Evolutionary conservation across 352 stramenopile species (phyloP), one percentile per base, ranked within the genome.

Genomic region (Phytophthora parvispora): DNA sequence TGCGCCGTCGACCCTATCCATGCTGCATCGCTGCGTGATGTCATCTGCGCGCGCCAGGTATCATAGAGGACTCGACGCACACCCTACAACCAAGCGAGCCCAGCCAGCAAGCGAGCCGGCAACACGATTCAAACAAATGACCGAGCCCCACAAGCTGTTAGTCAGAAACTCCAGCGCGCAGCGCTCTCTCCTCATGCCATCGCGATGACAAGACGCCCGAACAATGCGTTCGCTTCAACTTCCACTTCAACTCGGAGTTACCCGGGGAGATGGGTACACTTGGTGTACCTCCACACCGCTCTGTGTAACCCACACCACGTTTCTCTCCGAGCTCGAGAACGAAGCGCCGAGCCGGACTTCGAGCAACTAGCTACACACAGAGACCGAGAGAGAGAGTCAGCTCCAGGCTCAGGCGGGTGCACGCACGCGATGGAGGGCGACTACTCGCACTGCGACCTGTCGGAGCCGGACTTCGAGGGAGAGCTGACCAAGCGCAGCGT

Each of bases 401-500:
- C 40, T 24, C 40, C 40, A 6, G 31, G 31, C 10, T 36, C 38
- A 13, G 16, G 6, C 38, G 38, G n/a, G n/a, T n/a, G n/a, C n/a
- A n/a, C n/a, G n/a, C n/a, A n/a, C 38, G 22, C 10, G 20, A 93
- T 93, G 85, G 86, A 94, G 62, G 86, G 84, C 67, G 84, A 94
- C 61, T 92, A 86, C 78, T 89, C 83, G 71, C 73, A 81, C 58
- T 85, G 75, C 64, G 85, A 96, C 67, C 72, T 97, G 64, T 92
- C 87, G 25, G 76, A 92, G 34, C 84, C 91, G 6, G 88, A 97
- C 74, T 97, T 94, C 71, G 90, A 95, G 67, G 91, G 91, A 20
- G 87, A 93, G 67, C 78, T 97, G 34, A 97, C 89, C 50, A 97
- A 97, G 87, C 89, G 90, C 69, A 97, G 91, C 78, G 83, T 95